Base-by-base conservation (phyloP, 768 basidiomycete genomes). In the Hortiboletus campestris region DNA sequence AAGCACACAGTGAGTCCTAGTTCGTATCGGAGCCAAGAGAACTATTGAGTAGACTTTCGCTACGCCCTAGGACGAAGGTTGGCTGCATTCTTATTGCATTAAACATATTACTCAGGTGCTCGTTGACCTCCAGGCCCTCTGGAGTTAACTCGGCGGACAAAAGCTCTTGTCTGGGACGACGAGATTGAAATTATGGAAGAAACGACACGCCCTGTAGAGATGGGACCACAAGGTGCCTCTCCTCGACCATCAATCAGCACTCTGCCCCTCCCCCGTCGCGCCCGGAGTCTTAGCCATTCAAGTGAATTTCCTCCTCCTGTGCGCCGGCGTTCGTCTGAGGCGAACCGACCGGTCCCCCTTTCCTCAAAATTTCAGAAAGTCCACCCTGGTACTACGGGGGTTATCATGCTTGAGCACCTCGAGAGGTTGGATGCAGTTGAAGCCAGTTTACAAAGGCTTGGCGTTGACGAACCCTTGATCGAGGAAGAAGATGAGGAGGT, bases 361-460 rank as follows among this genome's bases (percentile, higher is more conserved):
- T 84, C 85, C 13, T 81, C 85, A n/a, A 92, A 91, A 72, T 89
- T 89, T 71, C 84, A 88, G 65, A 82, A 85, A 46, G 85, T 92
- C 34, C 88, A 91, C 65, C 90, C 90, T 44, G 89, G 88, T 36
- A 91, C 90, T 29, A 93, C 90, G 0, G 92, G 92, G 12, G 91
- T 94, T 25, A 87, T 84, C 11, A 86, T 94, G 46, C 78, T 94
- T 36, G 89, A 91, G 64, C 91, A 93, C 61, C 78, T 94, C 60
- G 92, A 94, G 66, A 84, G 89, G 44, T 72, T 94, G 44, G 92
- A 94, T 66, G 86, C 83, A 16, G 89, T 89, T 17, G 89, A 92
- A 60, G 88, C 89, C 9, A 84, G 88, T 59, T 68, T 91, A 56
- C 85, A 89, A 65, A 77, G 88, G 45, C 79, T 91, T n/a, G 85